Evolutionary conservation across 225 moss, liverwort and hornwort genomes (phyloP).

Genomic region (Bryoerythrophyllum caledonicum): DNA sequence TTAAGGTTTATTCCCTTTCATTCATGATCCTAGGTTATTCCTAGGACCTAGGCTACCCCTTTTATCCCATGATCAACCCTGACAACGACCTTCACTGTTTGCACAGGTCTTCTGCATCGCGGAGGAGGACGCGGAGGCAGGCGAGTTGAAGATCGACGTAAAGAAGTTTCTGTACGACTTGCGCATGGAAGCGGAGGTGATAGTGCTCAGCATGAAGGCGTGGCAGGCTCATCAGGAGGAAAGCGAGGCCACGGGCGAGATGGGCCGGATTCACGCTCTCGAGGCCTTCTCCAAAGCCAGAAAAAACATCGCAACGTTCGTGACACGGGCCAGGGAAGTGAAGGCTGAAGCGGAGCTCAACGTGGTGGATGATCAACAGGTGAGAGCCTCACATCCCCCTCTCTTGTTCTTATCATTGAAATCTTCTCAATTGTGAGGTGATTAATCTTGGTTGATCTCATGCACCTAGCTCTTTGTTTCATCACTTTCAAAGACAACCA

Average conservation of each 20-base stretch:
- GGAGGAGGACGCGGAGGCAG: conserved; percentile 87
- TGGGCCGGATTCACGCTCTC: conserved; percentile 61
- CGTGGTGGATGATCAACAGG: conserved; percentile 60
- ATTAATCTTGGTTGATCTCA: too few relatives aligned
- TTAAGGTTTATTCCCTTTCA: too few relatives aligned
- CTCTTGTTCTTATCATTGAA: too few relatives aligned
- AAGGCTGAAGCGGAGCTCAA: conserved; percentile 32
- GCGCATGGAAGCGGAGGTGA: conserved; percentile 88
- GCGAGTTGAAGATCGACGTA: conserved; percentile 84
- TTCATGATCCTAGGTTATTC: too few relatives aligned
- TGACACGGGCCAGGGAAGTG: conserved; percentile 6
- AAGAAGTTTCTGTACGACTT: conserved; percentile 89
- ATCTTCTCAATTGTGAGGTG: too few relatives aligned
- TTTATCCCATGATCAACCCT: too few relatives aligned
- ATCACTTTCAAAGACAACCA: too few relatives aligned
- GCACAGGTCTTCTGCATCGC: conserved; percentile 79
- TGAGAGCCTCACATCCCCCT: background rate
- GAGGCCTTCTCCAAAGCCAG: conserved; percentile 72
- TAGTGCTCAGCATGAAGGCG: conserved; percentile 91
- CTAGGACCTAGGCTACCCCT: too few relatives aligned
- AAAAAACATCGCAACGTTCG: conserved; percentile 50
- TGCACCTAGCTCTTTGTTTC: too few relatives aligned
- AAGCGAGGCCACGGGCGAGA: conserved; percentile 48
- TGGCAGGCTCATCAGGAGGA: conserved; percentile 76
- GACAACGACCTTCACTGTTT: too few relatives aligned